A percentile compares a stretch with the other conserved stretches of the same genome.
These are phyloP conservation scores for Amauroascus niger DNA, from an alignment of 2,329 filamentous ascomycete genomes.

Conservation along the genomic window DNA sequence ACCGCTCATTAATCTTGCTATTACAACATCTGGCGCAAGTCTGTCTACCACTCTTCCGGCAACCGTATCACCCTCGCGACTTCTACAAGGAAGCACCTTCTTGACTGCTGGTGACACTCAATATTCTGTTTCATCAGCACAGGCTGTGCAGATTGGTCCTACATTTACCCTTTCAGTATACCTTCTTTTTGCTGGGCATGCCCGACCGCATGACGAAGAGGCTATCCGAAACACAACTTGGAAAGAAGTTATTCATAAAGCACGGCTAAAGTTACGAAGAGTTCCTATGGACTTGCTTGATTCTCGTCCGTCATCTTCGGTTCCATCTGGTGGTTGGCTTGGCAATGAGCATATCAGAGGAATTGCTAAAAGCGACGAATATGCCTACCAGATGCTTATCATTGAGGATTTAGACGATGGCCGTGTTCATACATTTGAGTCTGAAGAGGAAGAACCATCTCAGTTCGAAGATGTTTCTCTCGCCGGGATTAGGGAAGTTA, in stretches of 20 bases:
- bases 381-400: constrained; percentile 70
- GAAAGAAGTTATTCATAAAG: constrained; percentile 96
- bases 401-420: constrained; percentile 72
- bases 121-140: constrained; percentile 56
- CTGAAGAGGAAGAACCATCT: constrained; percentile 47
- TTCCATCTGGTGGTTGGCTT: not conserved
- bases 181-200: constrained; percentile 84
- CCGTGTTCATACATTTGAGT: constrained; percentile 57
- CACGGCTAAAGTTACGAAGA: constrained; percentile 67
- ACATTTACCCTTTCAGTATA: constrained; percentile 81
- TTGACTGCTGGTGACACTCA: constrained; percentile 78
- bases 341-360: constrained; percentile 24
- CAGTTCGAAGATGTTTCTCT: constrained; percentile 51
- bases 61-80: constrained; percentile 76
- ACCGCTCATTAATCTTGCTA: constrained; percentile 82
- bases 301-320: constrained; percentile 27
- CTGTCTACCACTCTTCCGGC: constrained; percentile 69
- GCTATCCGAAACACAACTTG: constrained; percentile 62
- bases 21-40: constrained; percentile 84
- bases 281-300: constrained; percentile 50
- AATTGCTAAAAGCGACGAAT: constrained; percentile 50
- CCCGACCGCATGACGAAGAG: constrained; percentile 48
- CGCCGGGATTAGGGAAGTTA: constrained; percentile 56
- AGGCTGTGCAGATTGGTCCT: constrained; percentile 72
- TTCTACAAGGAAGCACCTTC: constrained; percentile 87